Conservation (phyloP, 495 filamentous ascomycete species). For the Tuber umbilicatum region DNA sequence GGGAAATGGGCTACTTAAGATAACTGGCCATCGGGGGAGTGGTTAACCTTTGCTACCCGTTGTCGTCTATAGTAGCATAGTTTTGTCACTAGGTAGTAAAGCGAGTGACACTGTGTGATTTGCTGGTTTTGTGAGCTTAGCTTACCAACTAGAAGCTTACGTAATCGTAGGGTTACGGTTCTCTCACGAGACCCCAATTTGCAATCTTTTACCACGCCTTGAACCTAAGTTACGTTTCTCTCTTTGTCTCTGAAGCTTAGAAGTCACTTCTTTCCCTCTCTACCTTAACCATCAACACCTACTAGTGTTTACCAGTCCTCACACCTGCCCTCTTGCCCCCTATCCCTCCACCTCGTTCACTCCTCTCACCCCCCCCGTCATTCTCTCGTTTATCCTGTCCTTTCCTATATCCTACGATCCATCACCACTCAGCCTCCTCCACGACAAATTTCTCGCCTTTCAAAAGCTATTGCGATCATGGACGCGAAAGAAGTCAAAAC, state of each 20-base stretch:
- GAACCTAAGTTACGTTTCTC: not conserved
- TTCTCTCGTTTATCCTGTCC: constrained; percentile 1
- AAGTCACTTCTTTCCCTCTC: not conserved
- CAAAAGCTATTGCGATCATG: constrained; percentile 48
- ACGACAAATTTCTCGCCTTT: not conserved
- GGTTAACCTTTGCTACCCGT: not conserved
- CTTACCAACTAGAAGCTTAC: not conserved
- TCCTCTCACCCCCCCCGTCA: not conserved
- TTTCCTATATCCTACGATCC: not conserved
- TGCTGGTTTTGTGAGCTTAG: not conserved
- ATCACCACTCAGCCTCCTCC: not conserved
- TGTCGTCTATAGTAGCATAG: not conserved
- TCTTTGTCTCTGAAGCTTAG: not conserved
- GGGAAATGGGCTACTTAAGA: not conserved
- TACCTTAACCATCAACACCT: not conserved
- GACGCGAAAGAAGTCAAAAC: constrained; percentile 72
- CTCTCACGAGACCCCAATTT: not conserved
- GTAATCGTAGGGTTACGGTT: not conserved
- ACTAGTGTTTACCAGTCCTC: not conserved
- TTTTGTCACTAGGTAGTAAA: not conserved
- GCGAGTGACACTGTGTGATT: not conserved
- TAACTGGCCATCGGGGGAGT: not conserved
- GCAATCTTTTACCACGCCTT: too few species aligned
- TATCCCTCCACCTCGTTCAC: not conserved
- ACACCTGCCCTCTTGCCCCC: not conserved